Evolutionary conservation across 2,329 filamentous ascomycete genomes (phyloP).

Genomic region (Scortechinia acanthostroma): DNA sequence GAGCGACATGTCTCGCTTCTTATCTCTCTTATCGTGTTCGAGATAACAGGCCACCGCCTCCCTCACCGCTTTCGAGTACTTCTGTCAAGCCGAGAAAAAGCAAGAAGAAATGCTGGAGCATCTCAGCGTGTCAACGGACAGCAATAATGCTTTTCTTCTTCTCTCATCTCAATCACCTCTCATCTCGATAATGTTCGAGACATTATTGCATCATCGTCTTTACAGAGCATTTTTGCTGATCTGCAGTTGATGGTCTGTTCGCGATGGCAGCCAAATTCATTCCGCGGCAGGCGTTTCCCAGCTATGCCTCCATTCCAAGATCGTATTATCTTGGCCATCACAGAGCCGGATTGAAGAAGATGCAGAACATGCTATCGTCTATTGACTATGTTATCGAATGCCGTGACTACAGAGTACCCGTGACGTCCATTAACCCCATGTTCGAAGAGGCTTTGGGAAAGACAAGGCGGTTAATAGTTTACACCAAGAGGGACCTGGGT

Average conservation of each 20-base stretch:
- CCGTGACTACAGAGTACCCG: not conserved
- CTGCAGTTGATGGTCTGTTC: not conserved
- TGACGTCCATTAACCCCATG: not conserved
- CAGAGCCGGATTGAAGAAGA: conserved; percentile 70
- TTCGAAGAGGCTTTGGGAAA: conserved; percentile 1
- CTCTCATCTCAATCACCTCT: too few species aligned
- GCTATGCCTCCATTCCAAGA: conserved; percentile 68
- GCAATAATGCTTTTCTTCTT: too few species aligned
- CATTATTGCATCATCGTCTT: too few species aligned
- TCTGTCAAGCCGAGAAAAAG: too few species aligned
- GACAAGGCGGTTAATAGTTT: not conserved
- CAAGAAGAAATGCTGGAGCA: too few species aligned
- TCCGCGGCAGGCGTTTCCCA: conserved; percentile 67
- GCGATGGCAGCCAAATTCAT: conserved; percentile 41
- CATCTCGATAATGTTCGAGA: too few species aligned
- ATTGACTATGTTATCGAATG: conserved; percentile 2
- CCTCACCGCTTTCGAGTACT: too few species aligned
- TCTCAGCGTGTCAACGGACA: too few species aligned
- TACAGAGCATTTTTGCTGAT: too few species aligned
- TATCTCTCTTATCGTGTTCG: too few species aligned
- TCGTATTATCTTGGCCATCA: conserved; percentile 97
- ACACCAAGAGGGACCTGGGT: conserved; percentile 1
- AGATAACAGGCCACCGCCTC: too few species aligned
- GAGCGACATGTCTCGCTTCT: too few species aligned
- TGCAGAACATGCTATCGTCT: conserved; percentile 54